Evolutionary conservation across 1,284 basidiomycete species (phyloP).

Genomic region (Moesziomyces aphidis): DNA sequence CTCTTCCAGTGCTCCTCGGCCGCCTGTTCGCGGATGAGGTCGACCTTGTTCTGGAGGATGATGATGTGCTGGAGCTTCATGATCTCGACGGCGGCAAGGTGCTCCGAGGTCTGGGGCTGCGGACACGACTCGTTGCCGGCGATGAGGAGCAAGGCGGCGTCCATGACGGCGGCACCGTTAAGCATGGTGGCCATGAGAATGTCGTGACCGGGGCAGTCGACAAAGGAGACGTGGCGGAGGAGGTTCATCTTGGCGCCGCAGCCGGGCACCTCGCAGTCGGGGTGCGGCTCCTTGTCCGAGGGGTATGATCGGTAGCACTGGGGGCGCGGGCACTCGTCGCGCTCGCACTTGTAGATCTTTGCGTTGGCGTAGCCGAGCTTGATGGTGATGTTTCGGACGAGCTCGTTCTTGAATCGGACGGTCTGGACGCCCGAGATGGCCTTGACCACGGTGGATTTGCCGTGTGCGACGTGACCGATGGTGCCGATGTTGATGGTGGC

Average conservation of each 20-base stretch:
- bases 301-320: constrained; percentile 94
- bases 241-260: constrained; percentile 92
- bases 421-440: constrained; percentile 99
- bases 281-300: constrained; percentile 91
- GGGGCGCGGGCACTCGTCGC: constrained; percentile 89
- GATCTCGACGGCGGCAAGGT: constrained; percentile 97
- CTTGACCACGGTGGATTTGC: constrained; percentile 98
- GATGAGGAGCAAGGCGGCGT: constrained; percentile 92
- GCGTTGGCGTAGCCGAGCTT: constrained; percentile 98
- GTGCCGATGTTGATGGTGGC: constrained; percentile 72
- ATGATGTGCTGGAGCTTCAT: constrained; percentile 99
- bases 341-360: constrained; percentile 99
- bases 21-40: constrained; percentile 65
- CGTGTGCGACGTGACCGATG: constrained; percentile 75
- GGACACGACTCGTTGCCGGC: constrained; percentile 99
- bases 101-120: constrained; percentile 98
- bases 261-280: constrained; percentile 90
- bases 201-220: constrained; percentile 75
- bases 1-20: constrained; percentile 67
- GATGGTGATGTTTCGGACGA: constrained; percentile 91
- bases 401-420: constrained; percentile 97
- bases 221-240: constrained; percentile 84
- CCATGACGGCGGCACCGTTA: constrained; percentile 99
- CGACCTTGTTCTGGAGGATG: constrained; percentile 79
- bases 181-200: constrained; percentile 99